phyloP scores from a whole-genome alignment of 1,139 yeast genomes.

The Pichia sorboxylosa region DNA sequence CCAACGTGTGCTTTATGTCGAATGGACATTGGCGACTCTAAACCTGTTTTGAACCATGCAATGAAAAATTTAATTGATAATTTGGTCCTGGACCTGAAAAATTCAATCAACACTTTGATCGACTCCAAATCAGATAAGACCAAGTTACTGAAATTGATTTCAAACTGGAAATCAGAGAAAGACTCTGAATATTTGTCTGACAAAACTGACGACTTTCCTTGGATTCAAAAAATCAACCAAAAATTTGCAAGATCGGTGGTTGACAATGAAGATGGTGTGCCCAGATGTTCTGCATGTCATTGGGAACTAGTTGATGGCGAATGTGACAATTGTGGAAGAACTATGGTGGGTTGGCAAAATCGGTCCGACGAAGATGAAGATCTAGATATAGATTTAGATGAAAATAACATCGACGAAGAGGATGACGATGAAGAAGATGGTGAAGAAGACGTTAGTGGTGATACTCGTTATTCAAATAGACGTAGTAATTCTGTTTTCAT shows the following conservation, averaged over 20 bases:
- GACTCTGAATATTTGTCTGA: conserved; percentile 10
- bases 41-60: conserved; percentile 11
- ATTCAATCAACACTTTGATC: background rate
- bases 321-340: conserved; percentile 18
- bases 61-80: conserved; percentile 7
- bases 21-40: conserved; percentile 4
- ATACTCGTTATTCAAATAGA: no score
- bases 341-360: conserved; percentile 13
- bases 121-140: background rate
- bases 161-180: conserved; percentile 8
- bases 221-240: conserved; percentile 16
- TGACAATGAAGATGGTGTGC: conserved; percentile 65
- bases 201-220: conserved; percentile 8
- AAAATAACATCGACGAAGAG: conserved; percentile 2
- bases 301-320: conserved; percentile 45
- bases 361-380: conserved; percentile 12
- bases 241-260: conserved; percentile 37
- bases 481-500: no score
- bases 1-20: conserved; percentile 65
- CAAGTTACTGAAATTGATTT: background rate
- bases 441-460: conserved; percentile 10
- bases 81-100: conserved; percentile 4
- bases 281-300: conserved; percentile 68
- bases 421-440: conserved; percentile 10
- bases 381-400: conserved; percentile 7